Conservation (phyloP, 2,329 filamentous ascomycete species). For the Aureobasidium zeae region DNA sequence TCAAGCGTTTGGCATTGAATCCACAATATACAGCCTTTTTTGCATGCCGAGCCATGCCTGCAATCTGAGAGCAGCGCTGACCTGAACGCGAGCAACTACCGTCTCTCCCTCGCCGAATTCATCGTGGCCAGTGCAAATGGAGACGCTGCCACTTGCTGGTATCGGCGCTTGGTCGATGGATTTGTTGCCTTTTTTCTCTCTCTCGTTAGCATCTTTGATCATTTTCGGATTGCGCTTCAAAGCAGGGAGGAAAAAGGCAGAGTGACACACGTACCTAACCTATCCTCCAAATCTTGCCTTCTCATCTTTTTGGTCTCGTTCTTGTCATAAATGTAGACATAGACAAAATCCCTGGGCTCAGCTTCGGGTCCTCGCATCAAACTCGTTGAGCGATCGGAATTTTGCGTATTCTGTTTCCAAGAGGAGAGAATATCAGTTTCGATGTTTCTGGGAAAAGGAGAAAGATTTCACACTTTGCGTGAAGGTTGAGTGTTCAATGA, state of each 20-base stretch:
- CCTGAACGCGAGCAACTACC: slow-evolving; percentile 12
- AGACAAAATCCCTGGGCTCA: slow-evolving; percentile 4
- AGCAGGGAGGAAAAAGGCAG: neutral
- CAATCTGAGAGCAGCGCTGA: slow-evolving; percentile 7
- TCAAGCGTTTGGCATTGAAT: too few relatives aligned
- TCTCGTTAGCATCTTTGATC: neutral
- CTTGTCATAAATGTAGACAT: slow-evolving; percentile 9
- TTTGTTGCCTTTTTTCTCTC: neutral
- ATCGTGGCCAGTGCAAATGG: slow-evolving; percentile 2
- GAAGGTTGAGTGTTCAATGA: too few relatives aligned
- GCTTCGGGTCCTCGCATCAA: slow-evolving; percentile 2
- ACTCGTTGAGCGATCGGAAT: neutral
- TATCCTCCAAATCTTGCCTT: neutral
- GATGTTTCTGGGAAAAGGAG: too few relatives aligned
- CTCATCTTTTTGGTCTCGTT: slow-evolving; percentile 5
- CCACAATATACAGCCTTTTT: slow-evolving; percentile 11
- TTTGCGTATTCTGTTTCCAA: neutral
- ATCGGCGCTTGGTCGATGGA: slow-evolving; percentile 2
- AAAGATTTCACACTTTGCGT: too few relatives aligned
- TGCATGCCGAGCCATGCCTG: slow-evolving; percentile 11
- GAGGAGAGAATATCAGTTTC: too few relatives aligned
- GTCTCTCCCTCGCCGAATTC: neutral
- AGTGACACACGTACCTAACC: neutral
- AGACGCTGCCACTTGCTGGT: slow-evolving; percentile 5
- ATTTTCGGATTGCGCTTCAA: too few relatives aligned